Base-by-base conservation (phyloP, 495 filamentous ascomycete genomes). In the Xeromyces bisporus region DNA sequence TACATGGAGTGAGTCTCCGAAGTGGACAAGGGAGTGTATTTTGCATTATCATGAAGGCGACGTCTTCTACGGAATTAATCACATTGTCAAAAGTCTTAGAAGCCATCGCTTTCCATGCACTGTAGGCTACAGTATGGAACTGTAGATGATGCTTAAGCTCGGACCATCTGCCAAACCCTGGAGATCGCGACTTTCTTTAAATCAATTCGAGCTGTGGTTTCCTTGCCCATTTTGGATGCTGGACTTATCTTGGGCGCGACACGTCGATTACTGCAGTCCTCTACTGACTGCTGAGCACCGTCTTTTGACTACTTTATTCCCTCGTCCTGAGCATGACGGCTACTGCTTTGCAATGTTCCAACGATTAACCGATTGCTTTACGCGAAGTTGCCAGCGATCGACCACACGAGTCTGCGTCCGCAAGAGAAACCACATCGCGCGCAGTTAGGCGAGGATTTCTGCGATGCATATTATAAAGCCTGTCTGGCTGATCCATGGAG, bases 391-490 rank as follows among this genome's bases (percentile, higher is more conserved):
- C n/a, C 26, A 23, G 24, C 15, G 16, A n/a, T 32, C 20, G 18
- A 25, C 18, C 31, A 17, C 24, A 18, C 16, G 25, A 26, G 28
- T 11, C 4, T 9, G 6, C 8, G 6, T 13, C 25, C 7, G n/a
- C 9, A 31, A 13, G 15, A 31, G n/a, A 21, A 15, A 31, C 8
- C n/a, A 12, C 10, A 29, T 7, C 8, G 6, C 14, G 5, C 7
- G 15, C 14, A 29, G n/a, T 27, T 6, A 33, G 39, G 12, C 24
- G 25, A 25, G 26, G 29, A 26, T 17, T 33, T 41, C 48, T 44
- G 45, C 53, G 36, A 83, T 96, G 87, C 78, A 76, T 62, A 76
- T 93, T 55, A 79, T 92, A 53, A 89, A 86, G 64, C 87, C 87
- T 36, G 69, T 75, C 38, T 96, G 86, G 86, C 72, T 96, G 35